These are phyloP conservation scores for Miscanthus lutarioriparius DNA, from an alignment of 176 grass and related monocot species.

Conservation along the genomic window DNA sequence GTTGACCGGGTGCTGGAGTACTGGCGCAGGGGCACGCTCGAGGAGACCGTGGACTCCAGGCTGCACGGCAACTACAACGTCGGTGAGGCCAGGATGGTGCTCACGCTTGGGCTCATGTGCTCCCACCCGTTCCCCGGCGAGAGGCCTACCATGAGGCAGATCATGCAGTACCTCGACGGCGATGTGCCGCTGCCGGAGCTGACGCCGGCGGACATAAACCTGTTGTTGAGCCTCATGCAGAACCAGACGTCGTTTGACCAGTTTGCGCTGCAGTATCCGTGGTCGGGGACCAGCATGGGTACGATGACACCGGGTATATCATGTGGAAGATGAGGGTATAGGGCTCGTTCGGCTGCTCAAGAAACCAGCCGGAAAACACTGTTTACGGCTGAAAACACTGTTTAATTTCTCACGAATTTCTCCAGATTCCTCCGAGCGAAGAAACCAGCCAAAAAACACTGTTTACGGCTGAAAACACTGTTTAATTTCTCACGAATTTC, in stretches of 20 bases:
- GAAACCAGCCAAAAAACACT: no score
- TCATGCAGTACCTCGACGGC: neutral
- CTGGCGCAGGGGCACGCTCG: neutral
- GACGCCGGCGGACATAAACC: neutral
- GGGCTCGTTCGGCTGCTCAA: no score
- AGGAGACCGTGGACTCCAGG: neutral
- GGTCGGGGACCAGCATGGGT: neutral
- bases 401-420: no score
- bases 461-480: no score
- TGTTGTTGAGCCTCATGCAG: conserved; percentile 4
- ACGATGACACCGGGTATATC: neutral
- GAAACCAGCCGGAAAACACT: no score
- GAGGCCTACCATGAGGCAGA: conserved; percentile 5
- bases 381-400: no score
- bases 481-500: no score
- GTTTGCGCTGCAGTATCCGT: neutral
- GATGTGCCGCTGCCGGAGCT: neutral
- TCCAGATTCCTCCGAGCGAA: no score
- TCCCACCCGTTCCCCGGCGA: neutral
- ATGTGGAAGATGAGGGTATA: no score
- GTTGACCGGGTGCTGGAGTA: conserved; percentile 2
- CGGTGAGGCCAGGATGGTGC: neutral
- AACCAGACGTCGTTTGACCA: neutral
- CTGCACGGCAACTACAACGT: neutral
- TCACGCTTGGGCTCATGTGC: conserved; percentile 1